Evolutionary conservation across 2,329 filamentous ascomycete species (phyloP).

Genomic region (Stachybotrys echinatus): DNA sequence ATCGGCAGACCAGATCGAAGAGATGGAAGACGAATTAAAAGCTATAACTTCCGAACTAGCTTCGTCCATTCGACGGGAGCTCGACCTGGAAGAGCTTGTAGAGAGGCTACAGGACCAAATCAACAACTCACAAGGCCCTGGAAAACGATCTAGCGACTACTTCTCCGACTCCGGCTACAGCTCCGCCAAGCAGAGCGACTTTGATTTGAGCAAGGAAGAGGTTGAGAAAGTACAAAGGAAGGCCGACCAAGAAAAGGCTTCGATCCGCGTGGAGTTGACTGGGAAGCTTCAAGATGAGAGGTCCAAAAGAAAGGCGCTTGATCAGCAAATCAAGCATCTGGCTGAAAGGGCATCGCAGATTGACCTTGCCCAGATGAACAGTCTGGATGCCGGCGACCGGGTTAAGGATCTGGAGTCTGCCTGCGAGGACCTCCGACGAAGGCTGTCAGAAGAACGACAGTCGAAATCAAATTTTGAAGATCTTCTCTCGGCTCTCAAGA

Average conservation of each 20-base stretch:
- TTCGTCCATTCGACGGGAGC: conserved; percentile 86
- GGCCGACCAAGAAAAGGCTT: conserved; percentile 86
- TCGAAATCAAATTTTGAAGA: conserved; percentile 94
- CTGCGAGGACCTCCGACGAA: conserved; percentile 77
- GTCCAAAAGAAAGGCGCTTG: conserved; percentile 66
- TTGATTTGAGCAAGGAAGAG: conserved; percentile 60
- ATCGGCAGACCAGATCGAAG: conserved; percentile 59
- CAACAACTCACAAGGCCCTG: conserved; percentile 49
- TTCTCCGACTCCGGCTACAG: conserved; percentile 94
- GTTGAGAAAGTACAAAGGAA: conserved; percentile 77
- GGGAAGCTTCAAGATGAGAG: conserved; percentile 86
- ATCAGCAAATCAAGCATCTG: conserved; percentile 77
- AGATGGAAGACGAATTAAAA: conserved; percentile 90
- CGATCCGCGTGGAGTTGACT: conserved; percentile 77
- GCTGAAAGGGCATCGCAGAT: conserved; percentile 70
- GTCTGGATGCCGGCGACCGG: conserved; percentile 51
- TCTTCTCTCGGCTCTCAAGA: conserved; percentile 74
- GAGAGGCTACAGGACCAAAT: conserved; percentile 80
- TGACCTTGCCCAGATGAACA: conserved; percentile 49
- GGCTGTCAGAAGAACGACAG: conserved; percentile 77
- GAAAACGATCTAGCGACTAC: conserved; percentile 88
- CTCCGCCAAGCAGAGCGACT: conserved; percentile 70
- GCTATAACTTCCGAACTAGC: conserved; percentile 92
- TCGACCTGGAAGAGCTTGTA: conserved; percentile 92
- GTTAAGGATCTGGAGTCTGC: conserved; percentile 73